phyloP scores from a whole-genome alignment of 768 basidiomycete species.

The Tephrocybe sp. region DNA sequence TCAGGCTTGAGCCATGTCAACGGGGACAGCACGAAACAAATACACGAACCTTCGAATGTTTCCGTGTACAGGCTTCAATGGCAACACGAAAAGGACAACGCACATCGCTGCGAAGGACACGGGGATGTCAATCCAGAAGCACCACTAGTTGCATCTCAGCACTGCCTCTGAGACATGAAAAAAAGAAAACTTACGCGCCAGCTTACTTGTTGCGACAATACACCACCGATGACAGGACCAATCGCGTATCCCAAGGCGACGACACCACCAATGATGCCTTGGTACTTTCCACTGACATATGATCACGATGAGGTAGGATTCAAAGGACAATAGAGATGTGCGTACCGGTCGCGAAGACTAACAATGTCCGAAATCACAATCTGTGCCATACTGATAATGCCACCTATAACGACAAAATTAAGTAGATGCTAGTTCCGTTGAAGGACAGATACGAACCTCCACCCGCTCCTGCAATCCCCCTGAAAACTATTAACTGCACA shows the following conservation, averaged over 20 bases:
- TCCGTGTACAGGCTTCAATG: conserved; percentile 68
- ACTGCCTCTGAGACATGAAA: background rate
- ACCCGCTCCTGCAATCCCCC: conserved; percentile 68
- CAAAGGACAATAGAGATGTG: no score
- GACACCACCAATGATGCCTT: conserved; percentile 66
- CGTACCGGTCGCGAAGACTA: conserved; percentile 61
- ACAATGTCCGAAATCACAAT: conserved; percentile 77
- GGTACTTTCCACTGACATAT: conserved; percentile 72
- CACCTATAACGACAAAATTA: conserved; percentile 32
- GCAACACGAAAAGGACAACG: conserved; percentile 62
- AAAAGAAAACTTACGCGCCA: conserved; percentile 51
- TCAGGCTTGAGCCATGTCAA: no score
- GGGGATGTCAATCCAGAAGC: conserved; percentile 74
- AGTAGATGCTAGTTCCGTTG: background rate
- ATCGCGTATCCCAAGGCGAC: conserved; percentile 61
- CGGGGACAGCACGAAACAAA: no score
- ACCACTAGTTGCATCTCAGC: conserved; percentile 48
- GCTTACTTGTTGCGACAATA: conserved; percentile 56
- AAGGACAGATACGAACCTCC: conserved; percentile 41
- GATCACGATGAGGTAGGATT: no score
- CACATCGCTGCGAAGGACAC: conserved; percentile 51
- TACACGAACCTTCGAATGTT: conserved; percentile 51
- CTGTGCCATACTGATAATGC: conserved; percentile 67
- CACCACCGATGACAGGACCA: conserved; percentile 70
- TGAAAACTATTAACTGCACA: conserved; percentile 65